Conservation (phyloP, 345 rosid genomes). For the Hirschfeldia incana region DNA sequence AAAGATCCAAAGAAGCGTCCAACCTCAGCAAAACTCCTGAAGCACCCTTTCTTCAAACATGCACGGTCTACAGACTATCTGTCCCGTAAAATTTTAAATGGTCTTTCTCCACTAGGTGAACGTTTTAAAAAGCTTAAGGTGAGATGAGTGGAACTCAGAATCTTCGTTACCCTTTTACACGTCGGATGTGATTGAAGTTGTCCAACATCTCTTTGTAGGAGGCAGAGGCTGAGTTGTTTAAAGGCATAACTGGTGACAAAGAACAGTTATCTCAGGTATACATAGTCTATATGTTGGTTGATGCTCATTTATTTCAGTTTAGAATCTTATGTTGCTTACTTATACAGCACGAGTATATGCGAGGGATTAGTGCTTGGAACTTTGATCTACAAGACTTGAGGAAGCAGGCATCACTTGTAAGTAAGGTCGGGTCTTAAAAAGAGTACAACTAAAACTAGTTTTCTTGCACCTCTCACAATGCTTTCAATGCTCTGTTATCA, state of each 20-base stretch:
- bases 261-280: conserved; percentile 38
- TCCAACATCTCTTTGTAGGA: conserved; percentile 16
- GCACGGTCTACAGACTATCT: conserved; percentile 65
- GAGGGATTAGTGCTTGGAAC: conserved; percentile 86
- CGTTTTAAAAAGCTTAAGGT: conserved; percentile 76
- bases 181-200: background rate
- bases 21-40: conserved; percentile 69
- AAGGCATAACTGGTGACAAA: conserved; percentile 63
- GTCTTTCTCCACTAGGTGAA: conserved; percentile 76
- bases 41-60: conserved; percentile 76
- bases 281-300: too few species aligned
- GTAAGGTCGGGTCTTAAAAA: conserved; percentile 29
- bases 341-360: conserved; percentile 55
- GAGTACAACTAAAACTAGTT: conserved; percentile 4
- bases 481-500: conserved; percentile 40
- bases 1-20: conserved; percentile 96
- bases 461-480: background rate
- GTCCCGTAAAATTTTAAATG: conserved; percentile 55
- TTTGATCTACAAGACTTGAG: conserved; percentile 77
- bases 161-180: too few species aligned
- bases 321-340: too few species aligned
- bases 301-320: too few species aligned
- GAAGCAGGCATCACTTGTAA: conserved; percentile 71
- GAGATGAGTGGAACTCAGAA: background rate
- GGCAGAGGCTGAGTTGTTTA: conserved; percentile 38